Evolutionary conservation across 352 stramenopile species (phyloP).

Genomic region (Blastocystis hominis): DNA sequence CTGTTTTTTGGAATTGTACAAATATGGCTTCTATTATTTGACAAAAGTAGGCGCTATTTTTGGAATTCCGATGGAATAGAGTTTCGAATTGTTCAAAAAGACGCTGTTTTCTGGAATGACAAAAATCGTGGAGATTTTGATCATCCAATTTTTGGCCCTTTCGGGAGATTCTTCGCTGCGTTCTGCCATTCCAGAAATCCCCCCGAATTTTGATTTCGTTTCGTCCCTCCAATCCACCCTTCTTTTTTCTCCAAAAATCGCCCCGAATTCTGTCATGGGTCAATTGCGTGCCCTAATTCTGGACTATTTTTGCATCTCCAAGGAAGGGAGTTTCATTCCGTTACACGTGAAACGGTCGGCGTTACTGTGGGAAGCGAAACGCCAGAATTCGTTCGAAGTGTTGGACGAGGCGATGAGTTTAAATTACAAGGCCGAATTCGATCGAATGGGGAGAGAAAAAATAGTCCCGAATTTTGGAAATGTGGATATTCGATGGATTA

Average conservation of each 20-base stretch:
- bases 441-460: not conserved
- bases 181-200: not conserved
- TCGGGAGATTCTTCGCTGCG: not conserved
- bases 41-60: not conserved
- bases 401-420: not conserved
- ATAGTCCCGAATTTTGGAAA: not conserved
- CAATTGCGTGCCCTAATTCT: not conserved
- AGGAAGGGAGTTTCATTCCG: not conserved
- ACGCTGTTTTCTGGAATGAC: not conserved
- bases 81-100: not conserved
- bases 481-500: not conserved
- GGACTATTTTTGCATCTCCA: not conserved
- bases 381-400: not conserved
- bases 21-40: constrained; percentile 25
- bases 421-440: not conserved
- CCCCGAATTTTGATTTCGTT: not conserved
- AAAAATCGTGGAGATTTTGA: not conserved
- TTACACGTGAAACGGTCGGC: not conserved
- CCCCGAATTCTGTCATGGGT: not conserved
- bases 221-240: not conserved
- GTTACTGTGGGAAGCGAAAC: not conserved
- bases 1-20: constrained; percentile 37
- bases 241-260: not conserved
- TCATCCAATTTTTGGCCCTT: not conserved
- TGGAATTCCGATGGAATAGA: not conserved